Base-by-base conservation (phyloP, 73 alveolate genomes). In the Stentor roeselii region DNA sequence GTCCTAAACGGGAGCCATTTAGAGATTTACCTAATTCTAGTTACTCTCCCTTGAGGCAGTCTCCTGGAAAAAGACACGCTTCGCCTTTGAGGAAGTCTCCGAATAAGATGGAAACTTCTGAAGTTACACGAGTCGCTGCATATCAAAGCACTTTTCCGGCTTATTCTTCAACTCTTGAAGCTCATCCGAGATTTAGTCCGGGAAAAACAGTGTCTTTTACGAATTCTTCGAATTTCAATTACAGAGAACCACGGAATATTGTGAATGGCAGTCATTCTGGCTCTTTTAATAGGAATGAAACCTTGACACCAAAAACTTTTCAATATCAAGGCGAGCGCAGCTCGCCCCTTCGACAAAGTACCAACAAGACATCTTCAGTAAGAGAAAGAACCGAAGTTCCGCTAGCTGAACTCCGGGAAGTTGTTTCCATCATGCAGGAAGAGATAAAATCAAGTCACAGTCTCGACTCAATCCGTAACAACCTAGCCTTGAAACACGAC, bases 401-500 rank as follows among this genome's bases (percentile, higher is more conserved):
- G 60, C 42, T 42, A n/a, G 35, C 39, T 3, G 86, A 78, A 78
- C 86, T 59, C 50, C 60, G 60, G 60, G 85, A 82, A 39, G 61
- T 90, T 3, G 93, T 75, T 15, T 59, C 59, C 30, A 77, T 87
- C 3, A 59, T 87, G 31, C 83, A 75, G 35, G 86, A 85, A 50
- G 59, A 86, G 42, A 74, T 88, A 35, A 42, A 59, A 15, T 82
- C 85, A 3, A 86, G 78, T 34, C 84, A 87, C 60, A 91, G 85
- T 35, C 76, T 88, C 4, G 93, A 88, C 61, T 41, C 60, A 60
- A 78, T 83, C 36, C 84, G 78, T 59, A 75, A 85, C 15, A 82
- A 82, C 6, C 75, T 88, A 27, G 76, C 91, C 1, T 82, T 85
- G 14, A 88, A 76, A 59, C 60, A 60, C 3, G 93, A 88, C 60